A percentile compares a stretch with the other conserved stretches of the same genome.
Evolutionary conservation across 805 yeast species (phyloP).

Genomic region (Sugiyamaella mastotermitis): DNA sequence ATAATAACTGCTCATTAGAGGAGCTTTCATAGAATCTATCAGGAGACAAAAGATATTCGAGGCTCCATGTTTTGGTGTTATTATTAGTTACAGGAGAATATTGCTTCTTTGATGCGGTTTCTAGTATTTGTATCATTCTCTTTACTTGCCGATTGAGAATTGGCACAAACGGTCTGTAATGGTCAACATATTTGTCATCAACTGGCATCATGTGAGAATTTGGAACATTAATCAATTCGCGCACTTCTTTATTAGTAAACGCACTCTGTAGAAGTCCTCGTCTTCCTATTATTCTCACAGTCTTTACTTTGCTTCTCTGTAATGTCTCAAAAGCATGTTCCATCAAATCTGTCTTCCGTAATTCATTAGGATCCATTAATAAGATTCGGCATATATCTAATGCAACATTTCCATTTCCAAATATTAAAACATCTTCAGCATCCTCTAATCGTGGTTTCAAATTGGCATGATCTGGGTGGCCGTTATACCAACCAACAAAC

Average conservation of each 20-base stretch:
- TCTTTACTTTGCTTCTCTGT: slow-evolving; percentile 46
- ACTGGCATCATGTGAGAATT: slow-evolving; percentile 43
- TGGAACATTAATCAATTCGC: slow-evolving; percentile 69
- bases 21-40: slow-evolving; percentile 36
- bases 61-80: slow-evolving; percentile 50
- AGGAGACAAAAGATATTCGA: slow-evolving; percentile 70
- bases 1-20: slow-evolving; percentile 34
- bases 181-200: slow-evolving; percentile 33
- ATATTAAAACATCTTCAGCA: slow-evolving; percentile 62
- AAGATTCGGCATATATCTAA: slow-evolving; percentile 81
- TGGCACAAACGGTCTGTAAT: slow-evolving; percentile 27
- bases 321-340: slow-evolving; percentile 52
- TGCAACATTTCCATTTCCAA: slow-evolving; percentile 98
- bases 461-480: slow-evolving; percentile 58
- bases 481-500: slow-evolving; percentile 96
- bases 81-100: slow-evolving; percentile 26
- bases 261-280: slow-evolving; percentile 78
- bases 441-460: slow-evolving; percentile 53
- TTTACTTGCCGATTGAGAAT: slow-evolving; percentile 49
- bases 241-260: slow-evolving; percentile 84
- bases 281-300: slow-evolving; percentile 73
- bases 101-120: slow-evolving; percentile 41
- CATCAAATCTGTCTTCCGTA: slow-evolving; percentile 71
- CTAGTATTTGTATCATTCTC: slow-evolving; percentile 58
- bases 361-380: slow-evolving; percentile 50